These are phyloP conservation scores for Colletotrichum cuscutae DNA, from an alignment of 2,329 filamentous ascomycete species.

Conservation along the genomic window DNA sequence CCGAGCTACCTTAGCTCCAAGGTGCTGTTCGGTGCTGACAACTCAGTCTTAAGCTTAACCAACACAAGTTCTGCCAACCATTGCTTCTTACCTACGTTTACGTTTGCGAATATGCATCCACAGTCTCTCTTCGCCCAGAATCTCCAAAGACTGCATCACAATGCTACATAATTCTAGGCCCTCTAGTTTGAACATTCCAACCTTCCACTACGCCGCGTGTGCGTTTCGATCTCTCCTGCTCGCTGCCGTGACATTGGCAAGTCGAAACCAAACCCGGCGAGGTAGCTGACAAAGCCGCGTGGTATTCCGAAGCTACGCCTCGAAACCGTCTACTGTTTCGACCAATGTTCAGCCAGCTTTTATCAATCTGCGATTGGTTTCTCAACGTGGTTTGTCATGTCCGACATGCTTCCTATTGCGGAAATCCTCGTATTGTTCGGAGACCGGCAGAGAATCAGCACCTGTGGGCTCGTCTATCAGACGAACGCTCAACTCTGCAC, in stretches of 20 bases:
- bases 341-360: background rate
- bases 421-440: background rate
- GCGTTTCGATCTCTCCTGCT: too few relatives aligned
- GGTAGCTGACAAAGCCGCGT: background rate
- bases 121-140: too few relatives aligned
- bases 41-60: background rate
- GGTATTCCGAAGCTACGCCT: background rate
- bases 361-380: background rate
- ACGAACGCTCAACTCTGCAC: conserved; percentile 6
- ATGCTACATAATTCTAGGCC: background rate
- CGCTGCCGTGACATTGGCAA: background rate
- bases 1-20: background rate
- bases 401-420: background rate
- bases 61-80: background rate
- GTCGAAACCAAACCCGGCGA: background rate
- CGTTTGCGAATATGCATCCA: too few relatives aligned
- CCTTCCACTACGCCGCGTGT: too few relatives aligned
- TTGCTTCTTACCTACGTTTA: background rate
- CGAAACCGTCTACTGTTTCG: background rate
- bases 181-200: too few relatives aligned
- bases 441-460: background rate
- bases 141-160: too few relatives aligned
- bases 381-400: background rate
- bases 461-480: background rate
- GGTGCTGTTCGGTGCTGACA: background rate